Evolutionary conservation across 2,329 filamentous ascomycete species (phyloP).

Genomic region (Penicillium sp.): DNA sequence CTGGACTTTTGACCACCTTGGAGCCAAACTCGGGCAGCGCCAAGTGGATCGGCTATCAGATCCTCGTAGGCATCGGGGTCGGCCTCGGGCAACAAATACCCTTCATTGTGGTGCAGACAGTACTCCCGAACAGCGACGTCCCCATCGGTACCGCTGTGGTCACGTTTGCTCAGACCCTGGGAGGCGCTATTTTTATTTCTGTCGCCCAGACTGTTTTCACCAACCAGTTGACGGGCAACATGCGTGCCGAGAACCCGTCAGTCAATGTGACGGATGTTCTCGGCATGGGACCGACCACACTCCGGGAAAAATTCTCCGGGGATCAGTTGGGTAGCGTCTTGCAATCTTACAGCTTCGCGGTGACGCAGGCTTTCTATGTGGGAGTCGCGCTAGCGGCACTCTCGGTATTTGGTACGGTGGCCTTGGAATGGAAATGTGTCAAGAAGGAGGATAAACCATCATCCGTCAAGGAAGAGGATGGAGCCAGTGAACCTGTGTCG

Average conservation of each 20-base stretch:
- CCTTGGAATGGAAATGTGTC: conserved; percentile 42
- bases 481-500: background rate
- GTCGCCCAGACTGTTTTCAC: conserved; percentile 47
- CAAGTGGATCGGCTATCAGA: conserved; percentile 50
- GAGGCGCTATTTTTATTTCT: conserved; percentile 46
- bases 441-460: background rate
- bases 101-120: conserved; percentile 43
- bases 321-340: conserved; percentile 38
- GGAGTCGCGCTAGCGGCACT: conserved; percentile 44
- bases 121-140: conserved; percentile 39
- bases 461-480: background rate
- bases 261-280: conserved; percentile 38
- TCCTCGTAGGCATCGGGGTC: conserved; percentile 43
- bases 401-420: conserved; percentile 40
- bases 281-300: conserved; percentile 44
- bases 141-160: conserved; percentile 44
- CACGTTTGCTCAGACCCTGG: conserved; percentile 46
- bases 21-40: conserved; percentile 36
- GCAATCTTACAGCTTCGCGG: conserved; percentile 45
- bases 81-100: conserved; percentile 46
- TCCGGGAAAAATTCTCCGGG: conserved; percentile 38
- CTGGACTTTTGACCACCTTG: conserved; percentile 45
- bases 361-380: conserved; percentile 48
- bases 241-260: conserved; percentile 34
- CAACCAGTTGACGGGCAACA: conserved; percentile 40